These are phyloP conservation scores for Xylogone sp. DNA, from an alignment of 2,329 filamentous ascomycete genomes.

Conservation along the genomic window DNA sequence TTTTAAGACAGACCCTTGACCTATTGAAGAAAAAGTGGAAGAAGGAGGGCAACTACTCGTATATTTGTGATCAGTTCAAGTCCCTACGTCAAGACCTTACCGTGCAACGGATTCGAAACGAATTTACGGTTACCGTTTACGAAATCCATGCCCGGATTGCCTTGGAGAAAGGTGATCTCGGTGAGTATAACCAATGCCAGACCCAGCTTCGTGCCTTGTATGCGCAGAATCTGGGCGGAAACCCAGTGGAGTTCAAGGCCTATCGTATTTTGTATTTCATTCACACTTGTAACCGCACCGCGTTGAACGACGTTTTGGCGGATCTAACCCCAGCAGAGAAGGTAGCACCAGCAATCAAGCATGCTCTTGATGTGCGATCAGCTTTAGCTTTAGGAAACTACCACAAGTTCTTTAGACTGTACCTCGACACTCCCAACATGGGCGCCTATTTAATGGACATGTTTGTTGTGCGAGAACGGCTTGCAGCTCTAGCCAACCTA, in stretches of 20 bases:
- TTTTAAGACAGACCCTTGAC: constrained; percentile 82
- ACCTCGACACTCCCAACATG: constrained; percentile 93
- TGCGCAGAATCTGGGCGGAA: constrained; percentile 79
- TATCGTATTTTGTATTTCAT: constrained; percentile 99
- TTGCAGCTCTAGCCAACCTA: constrained; percentile 85
- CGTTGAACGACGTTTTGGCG: constrained; percentile 96
- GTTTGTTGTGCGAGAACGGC: constrained; percentile 91
- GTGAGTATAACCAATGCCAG: constrained; percentile 99
- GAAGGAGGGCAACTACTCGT: constrained; percentile 88
- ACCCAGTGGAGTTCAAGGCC: constrained; percentile 93
- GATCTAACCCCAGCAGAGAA: constrained; percentile 99
- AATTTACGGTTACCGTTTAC: constrained; percentile 94
- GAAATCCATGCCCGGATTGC: constrained; percentile 97
- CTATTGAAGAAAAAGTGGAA: constrained; percentile 93
- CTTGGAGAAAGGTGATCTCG: constrained; percentile 95
- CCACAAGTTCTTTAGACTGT: constrained; percentile 96
- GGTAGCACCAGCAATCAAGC: constrained; percentile 76
- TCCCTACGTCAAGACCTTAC: constrained; percentile 97
- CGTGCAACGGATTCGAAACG: constrained; percentile 93
- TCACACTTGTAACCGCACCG: constrained; percentile 95
- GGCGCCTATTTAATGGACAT: constrained; percentile 98
- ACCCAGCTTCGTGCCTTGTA: constrained; percentile 94
- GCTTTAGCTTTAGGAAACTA: constrained; percentile 92
- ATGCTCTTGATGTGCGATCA: constrained; percentile 87
- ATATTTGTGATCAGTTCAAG: constrained; percentile 99